These are phyloP conservation scores for Phytophthora fragariae DNA, from an alignment of 352 stramenopile species.

Conservation along the genomic window DNA sequence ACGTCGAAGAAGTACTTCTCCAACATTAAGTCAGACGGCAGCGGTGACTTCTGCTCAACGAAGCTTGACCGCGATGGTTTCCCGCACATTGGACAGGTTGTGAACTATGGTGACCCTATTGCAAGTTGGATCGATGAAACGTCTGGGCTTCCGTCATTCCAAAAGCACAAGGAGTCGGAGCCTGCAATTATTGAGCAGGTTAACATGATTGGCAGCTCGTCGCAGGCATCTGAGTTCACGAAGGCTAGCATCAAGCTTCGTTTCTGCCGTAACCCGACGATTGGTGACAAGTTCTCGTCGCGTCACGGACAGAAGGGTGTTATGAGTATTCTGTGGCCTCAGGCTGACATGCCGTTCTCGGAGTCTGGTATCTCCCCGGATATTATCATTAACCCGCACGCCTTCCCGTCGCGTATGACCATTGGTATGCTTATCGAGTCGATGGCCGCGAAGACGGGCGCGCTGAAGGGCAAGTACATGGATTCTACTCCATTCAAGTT, in stretches of 20 bases:
- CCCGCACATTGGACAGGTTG: constrained; percentile 94
- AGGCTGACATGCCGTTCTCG: constrained; percentile 99
- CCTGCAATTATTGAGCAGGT: constrained; percentile 97
- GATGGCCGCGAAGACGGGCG: constrained; percentile 99
- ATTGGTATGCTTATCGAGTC: constrained; percentile 97
- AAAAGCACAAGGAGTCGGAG: constrained; percentile 99
- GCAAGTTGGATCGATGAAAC: constrained; percentile 97
- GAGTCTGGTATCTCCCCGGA: constrained; percentile 99
- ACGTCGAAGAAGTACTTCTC: constrained; percentile 92
- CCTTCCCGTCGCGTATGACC: constrained; percentile 99
- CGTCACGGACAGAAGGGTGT: constrained; percentile 99
- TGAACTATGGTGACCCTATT: constrained; percentile 96
- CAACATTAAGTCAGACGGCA: constrained; percentile 90
- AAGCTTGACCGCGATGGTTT: constrained; percentile 97
- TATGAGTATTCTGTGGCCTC: constrained; percentile 98
- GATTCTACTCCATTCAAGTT: constrained; percentile 99
- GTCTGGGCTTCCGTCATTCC: constrained; percentile 88
- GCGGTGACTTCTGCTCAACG: constrained; percentile 66
- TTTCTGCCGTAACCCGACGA: constrained; percentile 99
- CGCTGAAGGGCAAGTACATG: constrained; percentile 97
- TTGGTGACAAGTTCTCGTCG: constrained; percentile 99
- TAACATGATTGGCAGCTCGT: constrained; percentile 81
- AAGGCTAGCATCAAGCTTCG: constrained; percentile 97
- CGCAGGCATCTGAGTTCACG: constrained; percentile 78
- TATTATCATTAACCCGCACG: constrained; percentile 99